Conservation (phyloP, 768 basidiomycete species). For the Boletus rubescentipes region DNA sequence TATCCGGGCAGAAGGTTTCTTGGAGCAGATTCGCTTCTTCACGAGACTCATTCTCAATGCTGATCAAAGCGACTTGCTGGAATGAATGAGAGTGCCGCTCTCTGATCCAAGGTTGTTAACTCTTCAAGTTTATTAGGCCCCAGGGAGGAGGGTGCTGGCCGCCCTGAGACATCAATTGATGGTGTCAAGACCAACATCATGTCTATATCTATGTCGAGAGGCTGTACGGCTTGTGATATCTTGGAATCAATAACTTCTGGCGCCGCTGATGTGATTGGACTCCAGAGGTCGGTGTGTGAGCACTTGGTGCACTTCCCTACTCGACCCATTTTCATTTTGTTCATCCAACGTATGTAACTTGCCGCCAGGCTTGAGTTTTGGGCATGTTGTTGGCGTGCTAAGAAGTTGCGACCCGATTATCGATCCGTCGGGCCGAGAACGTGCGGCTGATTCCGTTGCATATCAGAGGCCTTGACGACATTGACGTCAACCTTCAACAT, state of each 20-base stretch:
- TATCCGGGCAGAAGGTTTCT: slow-evolving; percentile 28
- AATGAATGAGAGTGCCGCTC: not conserved
- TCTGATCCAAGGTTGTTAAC: no score
- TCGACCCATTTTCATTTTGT: no score
- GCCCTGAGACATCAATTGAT: not conserved
- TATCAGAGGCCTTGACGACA: no score
- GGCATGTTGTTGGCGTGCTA: no score
- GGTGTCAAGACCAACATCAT: not conserved
- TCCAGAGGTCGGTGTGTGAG: no score
- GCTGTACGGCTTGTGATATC: not conserved
- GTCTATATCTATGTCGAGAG: not conserved
- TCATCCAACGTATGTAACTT: not conserved
- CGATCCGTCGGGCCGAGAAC: no score
- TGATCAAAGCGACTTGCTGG: slow-evolving; percentile 28
- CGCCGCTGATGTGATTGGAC: slow-evolving; percentile 8
- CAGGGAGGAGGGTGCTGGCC: no score
- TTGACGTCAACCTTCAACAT: no score
- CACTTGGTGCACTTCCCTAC: no score
- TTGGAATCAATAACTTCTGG: not conserved
- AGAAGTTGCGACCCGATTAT: no score
- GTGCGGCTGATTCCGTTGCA: no score
- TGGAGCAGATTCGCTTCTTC: slow-evolving; percentile 34
- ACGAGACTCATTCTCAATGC: slow-evolving; percentile 34
- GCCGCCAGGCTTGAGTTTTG: no score
- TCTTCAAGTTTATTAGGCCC: not conserved